Conservation (phyloP, 768 basidiomycete genomes). For the Austroboletus eburneus region DNA sequence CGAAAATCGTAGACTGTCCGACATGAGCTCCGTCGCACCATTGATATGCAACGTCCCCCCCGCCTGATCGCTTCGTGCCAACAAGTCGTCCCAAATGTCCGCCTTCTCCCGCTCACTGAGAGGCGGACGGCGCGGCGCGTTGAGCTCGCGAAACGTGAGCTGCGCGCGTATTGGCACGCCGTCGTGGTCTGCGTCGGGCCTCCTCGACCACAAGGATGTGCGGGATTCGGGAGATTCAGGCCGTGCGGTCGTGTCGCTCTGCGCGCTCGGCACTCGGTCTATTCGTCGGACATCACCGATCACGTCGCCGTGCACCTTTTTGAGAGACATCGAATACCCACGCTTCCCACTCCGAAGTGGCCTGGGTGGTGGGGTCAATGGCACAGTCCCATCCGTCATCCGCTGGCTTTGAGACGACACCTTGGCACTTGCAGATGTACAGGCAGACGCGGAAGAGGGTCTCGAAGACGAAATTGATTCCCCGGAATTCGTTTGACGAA, state of each 20-base stretch:
- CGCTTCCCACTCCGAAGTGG: constrained; percentile 9
- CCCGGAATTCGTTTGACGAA: constrained; percentile 7
- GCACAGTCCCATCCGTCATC: constrained; percentile 19
- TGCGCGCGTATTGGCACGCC: no score
- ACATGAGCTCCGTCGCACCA: constrained; percentile 36
- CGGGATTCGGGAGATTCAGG: constrained; percentile 2
- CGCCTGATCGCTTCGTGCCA: constrained; percentile 61
- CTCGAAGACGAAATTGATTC: constrained; percentile 30
- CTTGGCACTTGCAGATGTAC: constrained; percentile 34
- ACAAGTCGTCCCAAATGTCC: constrained; percentile 64
- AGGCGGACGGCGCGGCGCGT: constrained; percentile 31
- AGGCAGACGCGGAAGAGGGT: constrained; percentile 38
- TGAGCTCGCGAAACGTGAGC: constrained; percentile 46
- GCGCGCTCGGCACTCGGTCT: constrained; percentile 22
- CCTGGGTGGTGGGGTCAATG: constrained; percentile 28
- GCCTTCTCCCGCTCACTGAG: constrained; percentile 69
- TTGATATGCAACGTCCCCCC: constrained; percentile 68
- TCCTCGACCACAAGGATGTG: neutral
- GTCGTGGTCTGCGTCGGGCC: no score
- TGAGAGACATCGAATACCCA: constrained; percentile 5
- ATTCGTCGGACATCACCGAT: constrained; percentile 6
- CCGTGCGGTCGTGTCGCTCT: constrained; percentile 31
- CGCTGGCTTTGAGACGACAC: constrained; percentile 30
- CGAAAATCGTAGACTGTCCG: constrained; percentile 41
- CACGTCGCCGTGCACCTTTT: neutral